Base-by-base conservation (phyloP, 1,284 basidiomycete species). In the Paramarasmius palmivorus region DNA sequence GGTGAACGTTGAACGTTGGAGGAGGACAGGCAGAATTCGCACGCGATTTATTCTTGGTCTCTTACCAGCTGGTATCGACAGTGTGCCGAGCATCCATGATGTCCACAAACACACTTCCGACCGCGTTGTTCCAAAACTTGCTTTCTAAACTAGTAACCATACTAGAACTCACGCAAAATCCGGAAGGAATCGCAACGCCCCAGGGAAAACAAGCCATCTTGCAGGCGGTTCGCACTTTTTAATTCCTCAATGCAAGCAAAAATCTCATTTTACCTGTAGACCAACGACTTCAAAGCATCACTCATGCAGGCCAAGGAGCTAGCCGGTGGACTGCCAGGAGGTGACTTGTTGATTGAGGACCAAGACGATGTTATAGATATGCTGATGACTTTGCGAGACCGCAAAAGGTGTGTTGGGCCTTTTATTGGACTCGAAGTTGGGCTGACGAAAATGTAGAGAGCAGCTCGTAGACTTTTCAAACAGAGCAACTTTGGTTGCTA, bases 311-410 rank as follows among this genome's bases (percentile, higher is more conserved):
- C 86, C 0, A 85, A 78, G 61, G 79, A 85, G 4, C 68, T 80
- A 39, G 82, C 84, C 0, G 63, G 60, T 8, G 68, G 71, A 23
- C 70, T 90, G 4, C 82, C 84, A 1, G 87, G 87, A 3, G 87
- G 86, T 8, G 86, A 89, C 61, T 67, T 88, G 47, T 68, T 77
- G 37, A 76, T 82, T 46, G 71, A 78, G 41, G 83, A 88, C 49
- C 86, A 90, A 60, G 79, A 84, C 56, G 80, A 84, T 38, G 74
- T 89, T 3, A 82, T 88, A 45, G 68, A 68, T 37, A 84, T 88
- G 82, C 68, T 90, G 14, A 78, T 82, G 59, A 72, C 68, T 23
- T 58, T 89, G 51, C 75, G 77, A 57, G 76, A 82, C 54, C 75
- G 79, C 42, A 89, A 86, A 68, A 70, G 73, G 86, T 86, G 52